Evolutionary conservation across 495 filamentous ascomycete genomes (phyloP).

Genomic region (Penicillium lagena): DNA sequence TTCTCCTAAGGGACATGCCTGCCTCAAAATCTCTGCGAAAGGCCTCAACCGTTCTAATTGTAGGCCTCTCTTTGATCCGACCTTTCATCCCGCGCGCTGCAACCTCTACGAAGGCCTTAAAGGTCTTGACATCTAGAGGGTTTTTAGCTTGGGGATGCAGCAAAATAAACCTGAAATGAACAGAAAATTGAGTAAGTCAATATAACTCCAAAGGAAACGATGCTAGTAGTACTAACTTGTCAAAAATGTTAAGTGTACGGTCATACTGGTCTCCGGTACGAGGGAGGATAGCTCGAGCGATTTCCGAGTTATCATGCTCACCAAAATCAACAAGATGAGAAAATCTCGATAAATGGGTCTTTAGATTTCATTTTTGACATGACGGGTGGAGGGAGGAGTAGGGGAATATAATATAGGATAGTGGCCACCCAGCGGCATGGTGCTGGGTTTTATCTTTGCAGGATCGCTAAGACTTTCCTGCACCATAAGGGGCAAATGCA

Average conservation of each 20-base stretch:
- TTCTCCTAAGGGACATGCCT: neutral
- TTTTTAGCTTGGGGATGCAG: neutral
- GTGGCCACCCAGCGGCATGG: too few species aligned
- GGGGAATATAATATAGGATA: too few species aligned
- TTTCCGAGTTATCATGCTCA: too few species aligned
- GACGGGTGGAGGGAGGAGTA: too few species aligned
- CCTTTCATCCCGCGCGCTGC: neutral
- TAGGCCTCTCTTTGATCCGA: constrained; percentile 2
- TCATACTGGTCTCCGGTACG: too few species aligned
- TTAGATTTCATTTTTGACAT: too few species aligned
- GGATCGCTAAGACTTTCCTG: too few species aligned
- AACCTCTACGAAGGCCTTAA: neutral
- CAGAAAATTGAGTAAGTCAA: neutral
- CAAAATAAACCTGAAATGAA: neutral
- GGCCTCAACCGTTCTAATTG: neutral
- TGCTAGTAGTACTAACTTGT: neutral
- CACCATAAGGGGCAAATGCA: too few species aligned
- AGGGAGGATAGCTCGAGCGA: too few species aligned
- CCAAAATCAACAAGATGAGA: too few species aligned
- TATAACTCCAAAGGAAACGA: neutral
- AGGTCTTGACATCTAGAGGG: neutral
- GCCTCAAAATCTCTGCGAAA: neutral
- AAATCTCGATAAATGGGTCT: too few species aligned
- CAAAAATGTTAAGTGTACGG: neutral
- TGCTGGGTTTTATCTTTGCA: too few species aligned